Evolutionary conservation across 2,329 filamentous ascomycete species (phyloP), one percentile per base, ranked within the genome.

Genomic region (Coniochaeta ligniaria): DNA sequence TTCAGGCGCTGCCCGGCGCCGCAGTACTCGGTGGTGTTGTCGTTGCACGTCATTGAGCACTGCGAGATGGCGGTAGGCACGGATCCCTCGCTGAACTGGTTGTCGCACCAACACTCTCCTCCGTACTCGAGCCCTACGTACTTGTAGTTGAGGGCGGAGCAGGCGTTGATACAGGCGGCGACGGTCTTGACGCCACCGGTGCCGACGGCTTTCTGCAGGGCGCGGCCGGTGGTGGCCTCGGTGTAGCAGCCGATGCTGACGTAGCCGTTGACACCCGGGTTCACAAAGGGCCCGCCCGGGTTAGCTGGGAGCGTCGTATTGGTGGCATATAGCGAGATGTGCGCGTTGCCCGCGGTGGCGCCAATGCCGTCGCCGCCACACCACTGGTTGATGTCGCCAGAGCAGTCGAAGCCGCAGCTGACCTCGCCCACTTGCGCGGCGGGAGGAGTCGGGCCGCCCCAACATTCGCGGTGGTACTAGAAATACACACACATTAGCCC

Each of bases 391-490:
- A 78, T 61, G 52, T 80, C 76, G 1, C 82, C 83, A 0, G 71
- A 65, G 63, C 83, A 86, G 47, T 75, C 68, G 60, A 75, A 83
- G 69, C 80, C 80, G 71, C 83, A 85, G 63, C 82, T 74, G 5
- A 58, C 66, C 5, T 80, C 76, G 20, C 71, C 70, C 0, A 80
- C 79, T 63, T 77, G 71, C 16, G 73, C 67, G 0, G 66, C 70
- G 0, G 82, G 82, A 28, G 81, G 74, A 0, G 66, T 75, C 33
- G 77, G 77, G 1, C 83, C 83, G n/a, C 73, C 80, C 83, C 83
- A 85, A 66, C 82, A 84, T 65, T 85, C 81, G 9, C 71, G 65
- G 20, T 76, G 71, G 62, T 83, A 83, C 59, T 83, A n/a, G n/a
- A n/a, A n/a, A n/a, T n/a, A n/a, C n/a, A n/a, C n/a, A n/a, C n/a